Evolutionary conservation across 164 flowering plant genomes (phyloP).

Genomic region (Tetracentron sinense): DNA sequence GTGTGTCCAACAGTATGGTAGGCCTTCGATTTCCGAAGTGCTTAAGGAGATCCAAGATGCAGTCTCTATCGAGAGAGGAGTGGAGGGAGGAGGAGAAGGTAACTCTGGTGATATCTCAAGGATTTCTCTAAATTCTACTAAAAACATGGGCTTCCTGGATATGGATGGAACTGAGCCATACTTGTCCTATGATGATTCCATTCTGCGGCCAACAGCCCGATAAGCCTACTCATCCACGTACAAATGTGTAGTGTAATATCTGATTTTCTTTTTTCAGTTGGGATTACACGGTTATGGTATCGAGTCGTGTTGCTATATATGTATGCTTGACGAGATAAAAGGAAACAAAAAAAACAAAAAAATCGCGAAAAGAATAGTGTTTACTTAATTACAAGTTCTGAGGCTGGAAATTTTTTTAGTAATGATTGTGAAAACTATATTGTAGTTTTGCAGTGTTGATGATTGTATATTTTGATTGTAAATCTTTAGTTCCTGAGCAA

Average conservation of each 20-base stretch:
- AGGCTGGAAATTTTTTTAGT: too few relatives aligned
- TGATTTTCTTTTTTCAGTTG: neutral
- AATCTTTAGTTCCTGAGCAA: too few relatives aligned
- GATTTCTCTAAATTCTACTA: conserved; percentile 58
- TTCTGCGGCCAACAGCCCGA: conserved; percentile 54
- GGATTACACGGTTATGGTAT: neutral
- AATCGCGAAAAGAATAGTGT: too few relatives aligned
- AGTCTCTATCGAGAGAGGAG: conserved; percentile 61
- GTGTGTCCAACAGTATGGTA: conserved; percentile 88
- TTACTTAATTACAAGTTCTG: too few relatives aligned
- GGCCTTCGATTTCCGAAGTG: conserved; percentile 96
- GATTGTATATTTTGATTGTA: too few relatives aligned
- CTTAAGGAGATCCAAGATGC: conserved; percentile 98
- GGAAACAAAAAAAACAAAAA: too few relatives aligned
- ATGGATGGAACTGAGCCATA: conserved; percentile 45
- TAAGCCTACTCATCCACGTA: conserved; percentile 18
- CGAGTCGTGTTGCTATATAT: too few relatives aligned
- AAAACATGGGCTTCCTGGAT: conserved; percentile 50
- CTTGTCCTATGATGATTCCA: conserved; percentile 57
- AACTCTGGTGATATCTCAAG: conserved; percentile 56
- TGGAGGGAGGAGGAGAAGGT: conserved; percentile 46
- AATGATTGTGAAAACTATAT: too few relatives aligned
- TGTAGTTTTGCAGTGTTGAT: too few relatives aligned
- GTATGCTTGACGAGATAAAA: too few relatives aligned
- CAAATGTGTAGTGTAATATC: neutral